These are phyloP conservation scores for Fusarium beomiforme DNA, from an alignment of 2,329 filamentous ascomycete genomes.

Conservation along the genomic window DNA sequence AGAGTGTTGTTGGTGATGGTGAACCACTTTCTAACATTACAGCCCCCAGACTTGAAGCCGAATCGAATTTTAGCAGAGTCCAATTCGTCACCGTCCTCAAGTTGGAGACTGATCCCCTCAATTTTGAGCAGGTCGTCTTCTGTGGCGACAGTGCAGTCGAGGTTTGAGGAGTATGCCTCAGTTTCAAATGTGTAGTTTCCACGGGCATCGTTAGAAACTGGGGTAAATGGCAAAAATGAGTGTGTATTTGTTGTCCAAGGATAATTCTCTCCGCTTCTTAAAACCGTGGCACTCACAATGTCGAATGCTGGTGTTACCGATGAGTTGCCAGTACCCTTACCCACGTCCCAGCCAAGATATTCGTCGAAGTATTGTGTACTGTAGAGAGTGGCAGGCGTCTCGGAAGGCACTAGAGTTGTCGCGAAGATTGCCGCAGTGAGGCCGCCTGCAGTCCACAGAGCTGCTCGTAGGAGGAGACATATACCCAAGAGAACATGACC, in stretches of 20 bases:
- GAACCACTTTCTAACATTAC: background rate
- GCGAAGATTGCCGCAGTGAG: background rate
- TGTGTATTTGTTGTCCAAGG: background rate
- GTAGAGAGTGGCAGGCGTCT: background rate
- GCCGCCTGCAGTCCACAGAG: background rate
- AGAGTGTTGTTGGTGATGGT: background rate
- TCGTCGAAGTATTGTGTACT: background rate
- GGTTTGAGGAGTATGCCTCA: background rate
- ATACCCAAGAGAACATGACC: background rate
- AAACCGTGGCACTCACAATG: background rate
- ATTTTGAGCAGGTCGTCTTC: background rate
- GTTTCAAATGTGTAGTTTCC: background rate
- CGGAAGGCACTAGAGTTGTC: background rate
- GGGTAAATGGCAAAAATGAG: background rate
- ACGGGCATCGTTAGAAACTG: rapidly evolving
- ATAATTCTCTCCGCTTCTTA: background rate
- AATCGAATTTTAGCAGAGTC: background rate
- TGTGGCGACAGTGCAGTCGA: background rate
- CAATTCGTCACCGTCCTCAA: background rate
- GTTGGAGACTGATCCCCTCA: background rate
- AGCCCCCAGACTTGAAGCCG: rapidly evolving
- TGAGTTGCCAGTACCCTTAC: background rate
- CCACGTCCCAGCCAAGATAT: background rate
- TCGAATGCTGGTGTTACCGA: background rate
- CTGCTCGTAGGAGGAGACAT: background rate